phyloP scores from a whole-genome alignment of 2,329 filamentous ascomycete species.

The Parastagonospora avenae region DNA sequence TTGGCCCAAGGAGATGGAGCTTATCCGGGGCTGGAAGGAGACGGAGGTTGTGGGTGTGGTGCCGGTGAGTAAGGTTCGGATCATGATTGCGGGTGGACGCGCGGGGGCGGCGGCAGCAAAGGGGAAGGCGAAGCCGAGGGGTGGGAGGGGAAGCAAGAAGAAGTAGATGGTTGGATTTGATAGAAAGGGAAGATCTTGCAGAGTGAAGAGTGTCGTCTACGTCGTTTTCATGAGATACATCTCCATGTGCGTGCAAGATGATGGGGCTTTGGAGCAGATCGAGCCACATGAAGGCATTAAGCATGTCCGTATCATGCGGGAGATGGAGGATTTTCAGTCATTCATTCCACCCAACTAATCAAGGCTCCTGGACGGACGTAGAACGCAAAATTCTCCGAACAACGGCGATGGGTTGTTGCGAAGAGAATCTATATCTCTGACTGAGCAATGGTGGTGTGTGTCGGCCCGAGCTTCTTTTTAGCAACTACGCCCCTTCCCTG shows the following conservation, averaged over 20 bases:
- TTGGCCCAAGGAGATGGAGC: slow-evolving; percentile 84
- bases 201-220: not conserved
- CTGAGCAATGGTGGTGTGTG: too few relatives aligned
- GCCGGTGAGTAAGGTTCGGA: slow-evolving; percentile 77
- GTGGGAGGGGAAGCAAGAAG: slow-evolving; percentile 41
- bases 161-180: slow-evolving; percentile 7
- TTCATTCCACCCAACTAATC: too few relatives aligned
- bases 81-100: slow-evolving; percentile 67
- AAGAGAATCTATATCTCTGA: too few relatives aligned
- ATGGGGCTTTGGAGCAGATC: too few relatives aligned
- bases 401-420: too few relatives aligned
- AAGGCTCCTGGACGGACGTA: too few relatives aligned
- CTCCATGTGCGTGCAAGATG: not conserved
- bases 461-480: too few relatives aligned
- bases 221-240: not conserved
- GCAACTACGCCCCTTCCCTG: too few relatives aligned
- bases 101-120: slow-evolving; percentile 29
- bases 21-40: slow-evolving; percentile 79
- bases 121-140: slow-evolving; percentile 32
- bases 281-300: too few relatives aligned
- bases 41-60: slow-evolving; percentile 81
- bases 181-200: not conserved
- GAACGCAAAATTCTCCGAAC: too few relatives aligned
- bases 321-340: too few relatives aligned
- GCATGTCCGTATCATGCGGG: too few relatives aligned